phyloP scores from a whole-genome alignment of 495 filamentous ascomycete species.

The Aspergillus avenaceus region DNA sequence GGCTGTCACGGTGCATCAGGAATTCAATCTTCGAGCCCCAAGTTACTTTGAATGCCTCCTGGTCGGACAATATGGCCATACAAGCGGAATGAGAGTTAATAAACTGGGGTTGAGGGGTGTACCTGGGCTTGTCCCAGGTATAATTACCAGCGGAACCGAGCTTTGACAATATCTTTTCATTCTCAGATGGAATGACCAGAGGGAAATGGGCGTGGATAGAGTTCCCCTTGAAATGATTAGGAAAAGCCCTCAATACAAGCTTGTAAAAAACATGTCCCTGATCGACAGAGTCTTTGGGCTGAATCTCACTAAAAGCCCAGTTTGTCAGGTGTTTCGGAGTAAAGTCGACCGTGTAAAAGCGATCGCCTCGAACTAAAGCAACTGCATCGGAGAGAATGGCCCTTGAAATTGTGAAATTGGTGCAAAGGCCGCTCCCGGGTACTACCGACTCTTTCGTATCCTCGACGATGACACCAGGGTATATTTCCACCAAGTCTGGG shows the following conservation, averaged over 20 bases:
- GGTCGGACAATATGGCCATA: constrained; percentile 42
- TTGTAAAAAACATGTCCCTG: constrained; percentile 60
- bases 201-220: constrained; percentile 59
- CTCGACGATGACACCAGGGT: constrained; percentile 79
- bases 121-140: constrained; percentile 44
- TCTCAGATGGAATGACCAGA: constrained; percentile 52
- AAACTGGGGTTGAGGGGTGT: constrained; percentile 27
- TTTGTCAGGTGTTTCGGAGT: constrained; percentile 74
- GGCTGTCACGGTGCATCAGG: constrained; percentile 37
- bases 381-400: constrained; percentile 85
- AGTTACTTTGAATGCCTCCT: constrained; percentile 50
- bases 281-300: constrained; percentile 44
- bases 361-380: constrained; percentile 77
- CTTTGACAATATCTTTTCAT: constrained; percentile 44
- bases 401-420: constrained; percentile 77
- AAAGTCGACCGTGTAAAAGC: constrained; percentile 78
- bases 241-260: constrained; percentile 57
- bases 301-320: constrained; percentile 63
- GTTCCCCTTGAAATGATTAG: constrained; percentile 52
- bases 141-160: constrained; percentile 46
- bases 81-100: constrained; percentile 49
- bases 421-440: constrained; percentile 77
- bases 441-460: constrained; percentile 68
- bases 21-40: constrained; percentile 53
- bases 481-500: constrained; percentile 77